These are phyloP conservation scores for Aaosphaeria pasadenensis DNA, from an alignment of 2,329 filamentous ascomycete species.

Conservation along the genomic window DNA sequence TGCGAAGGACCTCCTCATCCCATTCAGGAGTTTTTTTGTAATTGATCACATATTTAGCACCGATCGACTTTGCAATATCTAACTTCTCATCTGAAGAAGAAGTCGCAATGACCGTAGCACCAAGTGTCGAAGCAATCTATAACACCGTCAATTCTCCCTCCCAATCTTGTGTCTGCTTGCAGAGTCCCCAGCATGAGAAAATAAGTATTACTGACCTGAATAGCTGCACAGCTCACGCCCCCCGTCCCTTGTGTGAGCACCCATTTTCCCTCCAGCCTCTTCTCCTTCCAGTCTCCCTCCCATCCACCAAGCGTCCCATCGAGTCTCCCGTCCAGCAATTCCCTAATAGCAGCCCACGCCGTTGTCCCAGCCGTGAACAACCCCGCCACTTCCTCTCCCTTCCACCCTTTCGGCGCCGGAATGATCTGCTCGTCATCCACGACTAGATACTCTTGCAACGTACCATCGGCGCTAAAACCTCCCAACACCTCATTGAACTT, in stretches of 20 bases:
- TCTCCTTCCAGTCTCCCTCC: slow-evolving; percentile 2
- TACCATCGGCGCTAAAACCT: slow-evolving; percentile 31
- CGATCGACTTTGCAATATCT: slow-evolving; percentile 32
- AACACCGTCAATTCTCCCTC: background rate
- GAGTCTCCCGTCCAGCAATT: slow-evolving; percentile 8
- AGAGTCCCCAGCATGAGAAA: background rate
- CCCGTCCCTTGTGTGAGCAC: slow-evolving; percentile 66
- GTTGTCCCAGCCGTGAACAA: slow-evolving; percentile 47
- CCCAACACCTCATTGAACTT: background rate
- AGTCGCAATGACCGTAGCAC: slow-evolving; percentile 47
- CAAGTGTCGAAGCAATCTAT: slow-evolving; percentile 45
- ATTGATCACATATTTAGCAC: slow-evolving; percentile 49
- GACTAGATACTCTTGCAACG: slow-evolving; percentile 42
- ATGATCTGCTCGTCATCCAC: slow-evolving; percentile 40
- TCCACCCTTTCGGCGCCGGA: slow-evolving; percentile 37
- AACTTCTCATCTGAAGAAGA: slow-evolving; percentile 52
- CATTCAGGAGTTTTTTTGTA: slow-evolving; percentile 47
- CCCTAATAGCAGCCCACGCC: slow-evolving; percentile 48
- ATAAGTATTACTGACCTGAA: slow-evolving; percentile 39
- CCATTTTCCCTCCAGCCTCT: slow-evolving; percentile 11
- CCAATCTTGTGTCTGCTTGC: background rate
- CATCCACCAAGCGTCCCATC: slow-evolving; percentile 5
- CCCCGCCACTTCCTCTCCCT: slow-evolving; percentile 36
- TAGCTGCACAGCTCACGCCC: slow-evolving; percentile 60
- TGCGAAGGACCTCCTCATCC: slow-evolving; percentile 43